Base-by-base conservation (phyloP, 1,284 basidiomycete genomes). In the Sporisorium scitamineum region DNA sequence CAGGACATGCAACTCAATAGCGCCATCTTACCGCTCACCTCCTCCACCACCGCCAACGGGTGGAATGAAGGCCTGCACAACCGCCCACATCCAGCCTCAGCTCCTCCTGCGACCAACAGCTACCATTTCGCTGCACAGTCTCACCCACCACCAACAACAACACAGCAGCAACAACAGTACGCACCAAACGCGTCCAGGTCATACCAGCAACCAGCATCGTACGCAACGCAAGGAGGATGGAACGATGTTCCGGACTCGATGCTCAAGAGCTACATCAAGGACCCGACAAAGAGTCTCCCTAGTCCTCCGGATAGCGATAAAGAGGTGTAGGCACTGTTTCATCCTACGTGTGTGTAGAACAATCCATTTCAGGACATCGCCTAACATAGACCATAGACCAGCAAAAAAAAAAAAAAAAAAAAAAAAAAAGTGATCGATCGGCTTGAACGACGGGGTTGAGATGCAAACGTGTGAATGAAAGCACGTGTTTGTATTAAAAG, bases 281-380 rank as follows among this genome's bases (percentile, higher is more conserved):
- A 76, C 26, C 73, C 69, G 8, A 76, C 69, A n/a, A 64, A 68
- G 32, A 61, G 56, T 11, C 48, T 76, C 2, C 68, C 73, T 0
- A 76, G 69, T 42, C 69, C 73, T 24, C 73, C 73, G 20, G 64
- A 76, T 42, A 76, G 73, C 61, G 69, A 76, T 39, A 76, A 71
- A 24, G 73, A 61, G 51, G 47, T 54, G 4, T 65, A 39, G 18
- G 5, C 0, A 7, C 20, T 24, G 5, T 29, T n/a, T n/a, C 26
- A 26, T 47, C 10, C 24, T 22, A 47, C n/a, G n/a, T n/a, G n/a
- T n/a, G n/a, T n/a, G n/a, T 47, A 26, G 45, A 54, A 26, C 22
- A 31, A 13, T 24, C n/a, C 16, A 24, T 27, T 27, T 18, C 18
- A 37, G 8, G 22, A 10, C 10, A 24, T 26, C 10, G 16, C 14